phyloP scores from a whole-genome alignment of 495 filamentous ascomycete species.

The Aspergillus ellipticus region DNA sequence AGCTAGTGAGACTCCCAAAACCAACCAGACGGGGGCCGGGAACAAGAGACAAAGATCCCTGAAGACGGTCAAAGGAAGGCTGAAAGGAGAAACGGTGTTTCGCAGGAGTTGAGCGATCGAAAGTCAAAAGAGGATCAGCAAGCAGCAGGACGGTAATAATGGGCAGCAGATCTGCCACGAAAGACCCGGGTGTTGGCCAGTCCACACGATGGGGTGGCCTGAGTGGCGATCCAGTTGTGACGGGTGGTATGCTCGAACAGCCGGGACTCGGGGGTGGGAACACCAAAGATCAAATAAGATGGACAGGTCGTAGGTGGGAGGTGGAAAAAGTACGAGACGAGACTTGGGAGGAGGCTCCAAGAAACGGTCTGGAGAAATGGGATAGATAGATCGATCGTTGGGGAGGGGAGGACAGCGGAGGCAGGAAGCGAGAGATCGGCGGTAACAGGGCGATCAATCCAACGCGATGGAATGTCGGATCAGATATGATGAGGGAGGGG shows the following conservation, averaged over 20 bases:
- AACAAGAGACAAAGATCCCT: conserved; percentile 15
- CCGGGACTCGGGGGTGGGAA: conserved; percentile 7
- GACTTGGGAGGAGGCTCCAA: not conserved
- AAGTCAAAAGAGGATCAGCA: conserved; percentile 8
- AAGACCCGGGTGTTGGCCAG: conserved; percentile 4
- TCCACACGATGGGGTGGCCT: conserved; percentile 1
- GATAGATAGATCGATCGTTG: conserved; percentile 13
- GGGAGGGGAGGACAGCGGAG: not conserved
- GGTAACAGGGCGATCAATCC: conserved; percentile 16
- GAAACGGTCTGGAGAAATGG: conserved; percentile 7
- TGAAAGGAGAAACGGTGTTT: not conserved
- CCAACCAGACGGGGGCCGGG: conserved; percentile 17
- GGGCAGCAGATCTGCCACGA: conserved; percentile 13
- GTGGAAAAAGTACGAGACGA: conserved; percentile 1
- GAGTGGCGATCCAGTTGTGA: conserved; percentile 14
- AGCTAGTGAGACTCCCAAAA: conserved; percentile 19
- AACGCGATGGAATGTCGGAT: conserved; percentile 19
- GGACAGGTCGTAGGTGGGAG: conserved; percentile 11
- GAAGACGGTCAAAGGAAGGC: conserved; percentile 8
- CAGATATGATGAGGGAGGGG: conserved; percentile 22
- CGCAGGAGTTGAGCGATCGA: conserved; percentile 7
- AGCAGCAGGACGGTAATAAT: not conserved
- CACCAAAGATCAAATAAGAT: conserved; percentile 1
- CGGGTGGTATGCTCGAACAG: conserved; percentile 5
- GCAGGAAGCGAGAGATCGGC: conserved; percentile 16